Conservation (phyloP, 495 filamentous ascomycete genomes). For the Aspergillus kassunensis region DNA sequence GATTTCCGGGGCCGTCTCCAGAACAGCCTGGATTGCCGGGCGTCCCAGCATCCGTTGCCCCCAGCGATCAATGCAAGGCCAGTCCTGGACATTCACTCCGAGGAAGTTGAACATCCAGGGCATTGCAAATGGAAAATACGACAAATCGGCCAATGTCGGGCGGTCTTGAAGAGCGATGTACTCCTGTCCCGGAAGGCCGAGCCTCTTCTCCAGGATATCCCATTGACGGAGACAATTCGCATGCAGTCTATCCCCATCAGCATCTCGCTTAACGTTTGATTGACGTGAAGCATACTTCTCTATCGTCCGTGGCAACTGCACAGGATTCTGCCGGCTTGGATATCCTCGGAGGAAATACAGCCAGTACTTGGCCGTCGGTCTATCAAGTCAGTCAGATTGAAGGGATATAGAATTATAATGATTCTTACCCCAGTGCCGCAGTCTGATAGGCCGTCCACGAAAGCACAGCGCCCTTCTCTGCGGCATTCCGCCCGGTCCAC, state of each 20-base stretch:
- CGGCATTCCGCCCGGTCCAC: neutral
- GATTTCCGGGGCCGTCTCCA: no score
- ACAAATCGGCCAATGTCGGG: no score
- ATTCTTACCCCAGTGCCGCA: constrained; percentile 1
- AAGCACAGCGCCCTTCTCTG: neutral
- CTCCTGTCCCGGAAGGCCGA: neutral
- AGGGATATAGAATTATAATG: no score
- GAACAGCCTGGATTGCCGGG: no score
- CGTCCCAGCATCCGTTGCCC: no score
- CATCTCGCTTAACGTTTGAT: no score
- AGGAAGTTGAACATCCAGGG: no score
- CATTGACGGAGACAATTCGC: neutral
- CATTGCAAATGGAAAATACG: no score
- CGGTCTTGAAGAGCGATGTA: constrained; percentile 2
- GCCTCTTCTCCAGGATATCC: neutral
- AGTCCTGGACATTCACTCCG: no score
- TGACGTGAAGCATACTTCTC: neutral
- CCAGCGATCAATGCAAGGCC: no score
- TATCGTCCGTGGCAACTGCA: neutral
- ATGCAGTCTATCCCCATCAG: neutral
- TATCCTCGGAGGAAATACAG: constrained; percentile 2
- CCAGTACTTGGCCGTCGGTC: constrained; percentile 3
- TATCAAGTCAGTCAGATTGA: no score
- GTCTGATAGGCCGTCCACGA: constrained; percentile 1
- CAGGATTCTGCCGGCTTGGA: neutral